Conservation (phyloP, 345 rosid species). For the Murraya paniculata region DNA sequence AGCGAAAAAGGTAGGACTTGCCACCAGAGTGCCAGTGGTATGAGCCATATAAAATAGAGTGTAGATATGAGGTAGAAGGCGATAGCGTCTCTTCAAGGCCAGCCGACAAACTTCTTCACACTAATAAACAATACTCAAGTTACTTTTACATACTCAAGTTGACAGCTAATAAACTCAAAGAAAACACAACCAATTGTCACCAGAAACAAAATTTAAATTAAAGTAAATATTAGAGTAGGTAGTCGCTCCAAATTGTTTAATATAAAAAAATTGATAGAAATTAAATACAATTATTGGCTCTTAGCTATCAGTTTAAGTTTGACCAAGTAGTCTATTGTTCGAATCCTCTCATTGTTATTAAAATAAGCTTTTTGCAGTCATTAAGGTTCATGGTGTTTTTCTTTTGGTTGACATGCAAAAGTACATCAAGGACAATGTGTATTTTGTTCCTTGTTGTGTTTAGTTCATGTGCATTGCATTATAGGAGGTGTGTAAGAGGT, state of each 20-base stretch:
- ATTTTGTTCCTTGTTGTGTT: background rate
- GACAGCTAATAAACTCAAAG: background rate
- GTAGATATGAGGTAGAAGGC: conserved; percentile 76
- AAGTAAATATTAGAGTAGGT: background rate
- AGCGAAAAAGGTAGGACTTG: conserved; percentile 76
- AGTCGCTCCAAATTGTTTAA: background rate
- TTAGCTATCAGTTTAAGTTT: background rate
- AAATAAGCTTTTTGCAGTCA: background rate
- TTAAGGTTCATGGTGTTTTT: background rate
- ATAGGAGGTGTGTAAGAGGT: background rate
- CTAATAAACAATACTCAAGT: conserved; percentile 34
- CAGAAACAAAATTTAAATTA: background rate
- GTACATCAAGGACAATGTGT: background rate
- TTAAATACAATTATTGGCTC: background rate
- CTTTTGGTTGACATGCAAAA: background rate
- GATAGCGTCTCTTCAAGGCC: conserved; percentile 87
- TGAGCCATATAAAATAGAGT: conserved; percentile 87
- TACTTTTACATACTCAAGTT: background rate
- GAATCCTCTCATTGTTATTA: background rate
- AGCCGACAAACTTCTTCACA: conserved; percentile 92
- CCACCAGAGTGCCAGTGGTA: conserved; percentile 70
- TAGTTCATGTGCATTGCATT: background rate
- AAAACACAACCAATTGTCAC: background rate
- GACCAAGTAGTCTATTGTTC: background rate
- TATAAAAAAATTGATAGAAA: background rate